A percentile compares a stretch with the other conserved stretches of the same genome.
phyloP scores from a whole-genome alignment of 192 early-diverging fungal species.

The Coemansia sp. region DNA sequence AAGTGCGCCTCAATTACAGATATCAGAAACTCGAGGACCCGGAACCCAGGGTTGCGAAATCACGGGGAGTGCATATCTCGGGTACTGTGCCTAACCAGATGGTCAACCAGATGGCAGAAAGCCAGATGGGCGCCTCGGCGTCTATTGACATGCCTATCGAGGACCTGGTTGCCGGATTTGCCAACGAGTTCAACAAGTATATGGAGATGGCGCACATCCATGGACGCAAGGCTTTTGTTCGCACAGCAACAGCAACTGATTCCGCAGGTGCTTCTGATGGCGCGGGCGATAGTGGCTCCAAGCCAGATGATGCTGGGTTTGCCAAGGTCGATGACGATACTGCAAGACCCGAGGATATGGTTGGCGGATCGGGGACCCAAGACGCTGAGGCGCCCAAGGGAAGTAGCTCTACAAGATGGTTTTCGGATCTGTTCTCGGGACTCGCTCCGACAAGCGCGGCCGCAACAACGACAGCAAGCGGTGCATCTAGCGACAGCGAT shows the following conservation, averaged over 20 bases:
- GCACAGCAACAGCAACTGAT: conserved; percentile 2
- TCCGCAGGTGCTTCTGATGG: neutral
- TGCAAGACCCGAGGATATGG: conserved; percentile 8
- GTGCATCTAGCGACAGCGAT: conserved; percentile 1
- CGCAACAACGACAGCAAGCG: neutral
- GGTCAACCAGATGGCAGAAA: conserved; percentile 19
- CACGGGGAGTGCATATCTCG: conserved; percentile 38
- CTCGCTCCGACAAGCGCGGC: neutral
- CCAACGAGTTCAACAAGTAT: conserved; percentile 41
- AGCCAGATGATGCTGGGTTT: conserved; percentile 23
- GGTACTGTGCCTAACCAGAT: conserved; percentile 40
- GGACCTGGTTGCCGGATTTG: conserved; percentile 49
- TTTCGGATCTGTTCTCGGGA: conserved; percentile 33
- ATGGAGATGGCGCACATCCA: conserved; percentile 35
- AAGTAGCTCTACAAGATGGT: conserved; percentile 24
- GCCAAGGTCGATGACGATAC: conserved; percentile 42
- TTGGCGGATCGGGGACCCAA: neutral
- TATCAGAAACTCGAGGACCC: conserved; percentile 59
- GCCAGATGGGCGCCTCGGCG: conserved; percentile 11
- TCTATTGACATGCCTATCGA: conserved; percentile 29
- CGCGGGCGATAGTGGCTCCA: conserved; percentile 1
- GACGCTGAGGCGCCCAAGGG: conserved; percentile 5
- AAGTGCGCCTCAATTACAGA: conserved; percentile 65
- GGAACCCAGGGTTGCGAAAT: conserved; percentile 37
- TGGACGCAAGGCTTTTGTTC: conserved; percentile 24